Base-by-base conservation (phyloP, 2,329 filamentous ascomycete species). In the Xylariales sp. region DNA sequence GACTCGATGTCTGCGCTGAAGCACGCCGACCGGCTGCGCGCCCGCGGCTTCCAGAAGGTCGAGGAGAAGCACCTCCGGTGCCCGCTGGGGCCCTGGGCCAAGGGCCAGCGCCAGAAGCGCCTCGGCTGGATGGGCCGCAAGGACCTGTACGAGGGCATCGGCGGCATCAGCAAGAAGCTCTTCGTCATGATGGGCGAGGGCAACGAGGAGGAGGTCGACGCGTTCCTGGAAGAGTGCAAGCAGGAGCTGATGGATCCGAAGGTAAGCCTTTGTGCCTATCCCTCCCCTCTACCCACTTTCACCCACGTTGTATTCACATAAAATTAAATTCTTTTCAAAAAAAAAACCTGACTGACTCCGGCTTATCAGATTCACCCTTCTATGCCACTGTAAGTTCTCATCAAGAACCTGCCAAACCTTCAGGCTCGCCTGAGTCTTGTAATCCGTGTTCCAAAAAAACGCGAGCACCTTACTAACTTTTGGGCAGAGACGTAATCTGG, bases 151-250 rank as follows among this genome's bases (percentile, higher is more conserved):
- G 46, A 46, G 12, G 49, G 46, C 13, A 41, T 53, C 21, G 49
- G 52, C 24, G 50, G 41, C 13, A 49, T 53, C 29, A 45, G 44
- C 28, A 44, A 47, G 38, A 40, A 42, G 38, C 33, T 52, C 58
- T 30, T 60, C 32, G 16, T 40, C 15, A 37, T 44, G 56, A 55
- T 61, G 60, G 51, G 51, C 29, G 40, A 40, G 14, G 33, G 29
- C 16, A 18, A 12, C 13, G 38, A 29, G 28, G 39, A 35, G 17
- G 46, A 31, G 30, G 43, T 50, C 13, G 39, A 42, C 14, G 27
- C 19, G 10, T 41, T 49, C 12, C 19, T 47, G 16, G 40, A 27
- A 5, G 24, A 34, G 28, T 45, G 41, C 18, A 47, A 41, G 35
- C 40, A 34, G 7, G 47, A 49, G 13, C 21, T 49, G 5, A 38